Evolutionary conservation across 2,329 filamentous ascomycete genomes (phyloP).

Genomic region (Allantophomopsis lycopodina): DNA sequence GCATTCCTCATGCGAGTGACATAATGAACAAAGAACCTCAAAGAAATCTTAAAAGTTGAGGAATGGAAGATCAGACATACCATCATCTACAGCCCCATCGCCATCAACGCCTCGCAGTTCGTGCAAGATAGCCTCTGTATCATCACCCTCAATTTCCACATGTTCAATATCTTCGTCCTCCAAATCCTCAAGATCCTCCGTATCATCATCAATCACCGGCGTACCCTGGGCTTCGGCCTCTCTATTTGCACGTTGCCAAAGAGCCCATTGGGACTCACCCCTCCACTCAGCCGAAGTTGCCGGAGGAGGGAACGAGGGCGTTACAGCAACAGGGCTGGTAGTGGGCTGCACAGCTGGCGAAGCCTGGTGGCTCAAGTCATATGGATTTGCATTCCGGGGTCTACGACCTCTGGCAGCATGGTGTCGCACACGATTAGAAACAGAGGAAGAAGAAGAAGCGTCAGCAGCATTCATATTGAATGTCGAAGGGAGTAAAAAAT

Average conservation of each 20-base stretch:
- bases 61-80: constrained; percentile 4
- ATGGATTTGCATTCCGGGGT: neutral
- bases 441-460: no score
- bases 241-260: no score
- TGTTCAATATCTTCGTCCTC: constrained; percentile 8
- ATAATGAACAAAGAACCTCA: neutral
- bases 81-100: constrained; percentile 19
- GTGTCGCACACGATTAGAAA: neutral
- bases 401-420: neutral
- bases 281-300: no score
- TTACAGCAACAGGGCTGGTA: neutral
- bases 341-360: neutral
- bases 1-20: neutral
- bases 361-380: neutral
- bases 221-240: neutral
- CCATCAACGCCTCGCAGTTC: constrained; percentile 19
- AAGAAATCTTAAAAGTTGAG: neutral
- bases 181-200: constrained; percentile 5
- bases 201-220: constrained; percentile 2
- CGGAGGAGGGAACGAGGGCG: neutral
- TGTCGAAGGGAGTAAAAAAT: no score
- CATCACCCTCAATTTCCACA: constrained; percentile 9
- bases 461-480: no score
- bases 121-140: constrained; percentile 17
- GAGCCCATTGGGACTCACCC: no score